Conservation (phyloP, 192 early-diverging fungal species). For the Backusella macrospora region DNA sequence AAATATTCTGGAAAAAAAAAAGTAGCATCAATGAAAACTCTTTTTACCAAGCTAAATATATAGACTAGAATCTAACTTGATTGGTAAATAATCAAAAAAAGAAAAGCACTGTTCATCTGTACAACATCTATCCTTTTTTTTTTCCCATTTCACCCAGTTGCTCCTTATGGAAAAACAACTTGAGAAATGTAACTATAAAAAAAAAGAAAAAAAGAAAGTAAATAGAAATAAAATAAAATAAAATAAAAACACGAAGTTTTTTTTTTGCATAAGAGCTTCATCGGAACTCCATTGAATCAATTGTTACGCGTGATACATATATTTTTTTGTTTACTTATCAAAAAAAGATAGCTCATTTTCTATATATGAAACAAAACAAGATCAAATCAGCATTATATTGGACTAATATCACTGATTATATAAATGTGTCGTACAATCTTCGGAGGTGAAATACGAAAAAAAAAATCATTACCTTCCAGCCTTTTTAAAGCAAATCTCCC, state of each 20-base stretch:
- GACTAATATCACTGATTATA: neutral
- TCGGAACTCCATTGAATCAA: no score
- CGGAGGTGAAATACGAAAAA: neutral
- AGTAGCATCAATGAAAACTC: neutral
- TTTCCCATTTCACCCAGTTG: slow-evolving; percentile 7
- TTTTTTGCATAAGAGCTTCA: neutral
- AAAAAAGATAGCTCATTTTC: no score
- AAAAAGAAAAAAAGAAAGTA: no score
- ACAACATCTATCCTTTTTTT: neutral
- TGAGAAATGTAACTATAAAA: neutral
- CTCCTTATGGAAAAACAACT: neutral
- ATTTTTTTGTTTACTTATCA: no score
- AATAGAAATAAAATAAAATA: neutral
- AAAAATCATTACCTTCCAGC: neutral
- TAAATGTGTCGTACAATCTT: neutral
- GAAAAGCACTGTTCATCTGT: slow-evolving; percentile 11
- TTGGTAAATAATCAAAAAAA: neutral
- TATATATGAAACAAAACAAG: no score
- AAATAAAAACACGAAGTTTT: neutral
- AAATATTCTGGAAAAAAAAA: neutral
- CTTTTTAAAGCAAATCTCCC: slow-evolving; percentile 8
- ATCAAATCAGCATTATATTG: no score
- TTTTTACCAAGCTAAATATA: neutral
- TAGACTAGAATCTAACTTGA: neutral
- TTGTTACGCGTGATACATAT: no score